Evolutionary conservation across 805 yeast species (phyloP).

Genomic region (Wickerhamomyces rabaulensis): DNA sequence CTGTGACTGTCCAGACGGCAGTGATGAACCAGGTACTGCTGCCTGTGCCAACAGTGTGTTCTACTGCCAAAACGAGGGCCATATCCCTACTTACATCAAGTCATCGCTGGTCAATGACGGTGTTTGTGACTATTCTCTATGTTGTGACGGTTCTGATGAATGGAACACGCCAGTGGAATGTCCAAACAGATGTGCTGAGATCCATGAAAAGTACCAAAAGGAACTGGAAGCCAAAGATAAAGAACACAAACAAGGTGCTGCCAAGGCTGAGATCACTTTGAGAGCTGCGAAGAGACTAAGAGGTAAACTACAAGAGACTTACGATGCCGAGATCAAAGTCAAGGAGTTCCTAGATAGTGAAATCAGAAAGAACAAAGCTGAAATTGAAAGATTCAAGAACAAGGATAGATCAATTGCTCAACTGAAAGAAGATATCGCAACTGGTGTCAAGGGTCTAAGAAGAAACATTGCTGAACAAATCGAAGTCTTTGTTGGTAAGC

Average conservation of each 20-base stretch:
- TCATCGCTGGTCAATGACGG: slow-evolving; percentile 79
- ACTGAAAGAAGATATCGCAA: slow-evolving; percentile 7
- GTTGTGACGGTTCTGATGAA: slow-evolving; percentile 97
- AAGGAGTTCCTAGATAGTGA: slow-evolving; percentile 7
- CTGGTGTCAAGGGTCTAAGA: slow-evolving; percentile 5
- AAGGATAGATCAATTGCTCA: neutral
- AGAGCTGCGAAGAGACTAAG: slow-evolving; percentile 19
- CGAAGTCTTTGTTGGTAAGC: slow-evolving; percentile 17
- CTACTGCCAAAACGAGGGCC: slow-evolving; percentile 77
- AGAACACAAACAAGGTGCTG: slow-evolving; percentile 14
- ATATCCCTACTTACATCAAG: slow-evolving; percentile 55
- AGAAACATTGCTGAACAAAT: slow-evolving; percentile 15
- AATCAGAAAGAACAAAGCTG: slow-evolving; percentile 3
- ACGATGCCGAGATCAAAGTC: slow-evolving; percentile 8
- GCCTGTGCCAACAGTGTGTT: slow-evolving; percentile 62
- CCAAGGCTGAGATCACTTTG: slow-evolving; percentile 12
- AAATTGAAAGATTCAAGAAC: neutral
- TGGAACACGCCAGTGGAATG: slow-evolving; percentile 23
- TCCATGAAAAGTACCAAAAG: slow-evolving; percentile 20
- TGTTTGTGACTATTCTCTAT: slow-evolving; percentile 78
- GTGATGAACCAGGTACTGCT: slow-evolving; percentile 93
- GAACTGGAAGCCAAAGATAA: slow-evolving; percentile 5
- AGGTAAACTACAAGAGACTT: slow-evolving; percentile 25
- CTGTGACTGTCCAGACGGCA: slow-evolving; percentile 97
- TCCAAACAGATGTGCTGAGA: slow-evolving; percentile 23